Conservation (phyloP, 2,329 filamentous ascomycete species). For the Penicillium sp. region DNA sequence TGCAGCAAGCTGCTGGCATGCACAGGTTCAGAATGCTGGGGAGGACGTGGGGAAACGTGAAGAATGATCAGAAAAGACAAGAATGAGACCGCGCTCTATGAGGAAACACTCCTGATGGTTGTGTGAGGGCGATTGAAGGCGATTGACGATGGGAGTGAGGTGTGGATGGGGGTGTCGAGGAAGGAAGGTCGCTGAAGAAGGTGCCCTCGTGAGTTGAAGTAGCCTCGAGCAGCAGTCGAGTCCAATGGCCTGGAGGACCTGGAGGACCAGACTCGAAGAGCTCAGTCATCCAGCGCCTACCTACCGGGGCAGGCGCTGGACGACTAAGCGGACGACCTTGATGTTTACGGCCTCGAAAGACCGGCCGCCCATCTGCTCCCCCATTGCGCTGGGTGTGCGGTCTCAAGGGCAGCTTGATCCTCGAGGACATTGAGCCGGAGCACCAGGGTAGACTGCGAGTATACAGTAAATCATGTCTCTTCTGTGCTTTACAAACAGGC, state of each 20-base stretch:
- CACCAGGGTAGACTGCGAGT: neutral
- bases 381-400: too few species aligned
- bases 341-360: neutral
- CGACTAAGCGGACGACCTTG: neutral
- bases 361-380: neutral
- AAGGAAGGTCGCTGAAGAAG: neutral
- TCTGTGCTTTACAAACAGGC: too few species aligned
- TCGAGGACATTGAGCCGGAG: neutral
- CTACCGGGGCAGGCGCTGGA: neutral
- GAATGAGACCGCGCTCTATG: neutral
- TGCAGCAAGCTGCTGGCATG: neutral
- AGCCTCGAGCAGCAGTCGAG: neutral
- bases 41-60: neutral
- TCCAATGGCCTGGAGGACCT: neutral
- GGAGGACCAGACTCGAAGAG: neutral
- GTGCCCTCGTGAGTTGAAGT: neutral
- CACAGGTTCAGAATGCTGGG: neutral
- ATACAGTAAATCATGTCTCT: neutral
- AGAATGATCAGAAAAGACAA: neutral
- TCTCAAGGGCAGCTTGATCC: neutral
- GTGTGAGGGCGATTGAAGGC: neutral
- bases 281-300: too few species aligned
- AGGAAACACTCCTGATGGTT: neutral
- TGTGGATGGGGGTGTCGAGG: neutral
- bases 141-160: neutral